Evolutionary conservation across 179 eudicot genomes (phyloP).

Genomic region (Beta lomatogona): DNA sequence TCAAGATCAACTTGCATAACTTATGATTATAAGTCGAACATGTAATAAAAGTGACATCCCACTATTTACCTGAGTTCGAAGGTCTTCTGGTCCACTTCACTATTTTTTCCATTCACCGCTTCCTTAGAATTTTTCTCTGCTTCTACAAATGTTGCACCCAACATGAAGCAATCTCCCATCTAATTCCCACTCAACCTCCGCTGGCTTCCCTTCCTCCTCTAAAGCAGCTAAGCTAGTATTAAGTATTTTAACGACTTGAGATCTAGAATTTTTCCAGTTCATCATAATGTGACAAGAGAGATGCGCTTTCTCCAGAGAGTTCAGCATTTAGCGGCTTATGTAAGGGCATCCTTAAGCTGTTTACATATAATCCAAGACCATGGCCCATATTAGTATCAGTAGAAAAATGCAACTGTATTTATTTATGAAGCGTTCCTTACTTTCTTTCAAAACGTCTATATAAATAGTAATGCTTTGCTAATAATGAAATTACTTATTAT

Average conservation of each 20-base stretch:
- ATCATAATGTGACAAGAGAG: conserved; percentile 40
- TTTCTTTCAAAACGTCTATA: no score
- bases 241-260: conserved; percentile 51
- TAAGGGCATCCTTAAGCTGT: conserved; percentile 80
- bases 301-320: conserved; percentile 44
- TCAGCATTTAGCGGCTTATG: conserved; percentile 48
- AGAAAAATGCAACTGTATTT: background rate
- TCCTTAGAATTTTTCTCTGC: conserved; percentile 47
- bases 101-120: conserved; percentile 38
- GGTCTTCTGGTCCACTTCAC: conserved; percentile 76
- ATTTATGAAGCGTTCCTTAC: no score
- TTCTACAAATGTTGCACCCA: conserved; percentile 95
- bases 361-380: background rate
- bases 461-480: no score
- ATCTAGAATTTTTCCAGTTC: conserved; percentile 51
- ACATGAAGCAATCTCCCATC: conserved; percentile 99
- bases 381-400: conserved; percentile 6
- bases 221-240: conserved; percentile 61
- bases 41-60: background rate
- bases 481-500: no score
- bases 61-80: conserved; percentile 83
- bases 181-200: conserved; percentile 41
- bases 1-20: no score
- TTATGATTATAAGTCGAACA: background rate
- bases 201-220: conserved; percentile 50